phyloP scores from a whole-genome alignment of 805 yeast species.

The Nakazawaea ishiwadae region DNA sequence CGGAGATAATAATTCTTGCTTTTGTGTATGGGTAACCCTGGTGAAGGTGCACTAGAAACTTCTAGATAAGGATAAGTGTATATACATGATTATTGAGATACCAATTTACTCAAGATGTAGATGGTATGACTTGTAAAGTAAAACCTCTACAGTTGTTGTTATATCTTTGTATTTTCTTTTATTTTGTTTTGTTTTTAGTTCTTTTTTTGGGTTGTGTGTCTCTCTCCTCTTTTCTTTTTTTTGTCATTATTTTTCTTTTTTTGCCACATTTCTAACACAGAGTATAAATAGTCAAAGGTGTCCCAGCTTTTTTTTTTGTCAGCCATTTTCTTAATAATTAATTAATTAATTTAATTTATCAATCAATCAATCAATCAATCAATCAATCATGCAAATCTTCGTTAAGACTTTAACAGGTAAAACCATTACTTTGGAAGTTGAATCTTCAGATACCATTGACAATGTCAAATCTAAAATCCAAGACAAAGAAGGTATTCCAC shows the following conservation, averaged over 20 bases:
- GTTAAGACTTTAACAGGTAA: constrained; percentile 99
- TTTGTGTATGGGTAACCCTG: no score
- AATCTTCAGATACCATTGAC: constrained; percentile 41
- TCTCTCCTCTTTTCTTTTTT: constrained; percentile 2
- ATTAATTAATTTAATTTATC: neutral
- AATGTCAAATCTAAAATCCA: constrained; percentile 38
- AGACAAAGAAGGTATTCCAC: constrained; percentile 40
- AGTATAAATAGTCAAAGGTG: neutral
- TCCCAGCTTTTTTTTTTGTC: constrained; percentile 1
- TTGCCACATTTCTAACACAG: neutral
- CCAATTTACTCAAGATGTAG: no score
- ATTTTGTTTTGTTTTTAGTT: no score
- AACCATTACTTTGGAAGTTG: constrained; percentile 73
- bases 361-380: constrained; percentile 8
- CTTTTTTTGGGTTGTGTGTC: neutral
- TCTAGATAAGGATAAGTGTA: no score
- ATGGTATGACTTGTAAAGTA: no score
- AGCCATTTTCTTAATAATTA: neutral
- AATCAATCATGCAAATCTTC: constrained; percentile 77
- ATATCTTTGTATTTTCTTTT: no score
- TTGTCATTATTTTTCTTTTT: neutral
- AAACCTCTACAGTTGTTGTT: no score
- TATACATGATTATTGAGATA: no score
- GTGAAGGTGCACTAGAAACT: no score
- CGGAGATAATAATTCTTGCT: no score